These are phyloP conservation scores for Stephanodiscus minutulus DNA, from an alignment of 108 stramenopile species.

Conservation along the genomic window DNA sequence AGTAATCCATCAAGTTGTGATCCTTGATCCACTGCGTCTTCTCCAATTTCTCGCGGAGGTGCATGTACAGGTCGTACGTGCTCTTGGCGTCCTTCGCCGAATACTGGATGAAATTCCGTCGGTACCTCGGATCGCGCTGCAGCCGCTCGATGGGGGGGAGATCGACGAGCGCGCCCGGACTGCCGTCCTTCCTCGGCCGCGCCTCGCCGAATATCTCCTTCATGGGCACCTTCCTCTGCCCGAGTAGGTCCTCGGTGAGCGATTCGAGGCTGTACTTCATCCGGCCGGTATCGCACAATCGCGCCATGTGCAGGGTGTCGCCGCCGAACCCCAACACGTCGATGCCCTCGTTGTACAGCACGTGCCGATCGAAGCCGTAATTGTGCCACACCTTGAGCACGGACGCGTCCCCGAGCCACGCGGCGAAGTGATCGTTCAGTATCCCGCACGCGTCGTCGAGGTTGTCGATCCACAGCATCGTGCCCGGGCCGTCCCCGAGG, in stretches of 20 bases:
- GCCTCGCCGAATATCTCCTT: slow-evolving; percentile 92
- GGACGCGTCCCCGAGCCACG: slow-evolving; percentile 77
- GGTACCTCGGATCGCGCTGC: slow-evolving; percentile 74
- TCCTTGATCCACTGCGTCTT: slow-evolving; percentile 51
- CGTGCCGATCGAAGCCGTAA: slow-evolving; percentile 98
- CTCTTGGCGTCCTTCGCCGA: slow-evolving; percentile 80
- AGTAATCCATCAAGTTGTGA: slow-evolving; percentile 90
- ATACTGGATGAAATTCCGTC: slow-evolving; percentile 87
- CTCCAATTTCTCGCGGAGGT: slow-evolving; percentile 43
- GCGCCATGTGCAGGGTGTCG: slow-evolving; percentile 99
- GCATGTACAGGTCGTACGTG: slow-evolving; percentile 62
- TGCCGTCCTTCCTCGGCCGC: slow-evolving; percentile 87
- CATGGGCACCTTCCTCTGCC: slow-evolving; percentile 89
- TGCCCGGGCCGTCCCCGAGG: slow-evolving; percentile 74
- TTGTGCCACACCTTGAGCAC: slow-evolving; percentile 97
- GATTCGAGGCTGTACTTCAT: slow-evolving; percentile 86
- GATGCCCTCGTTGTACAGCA: slow-evolving; percentile 95
- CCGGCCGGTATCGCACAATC: slow-evolving; percentile 87
- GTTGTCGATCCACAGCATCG: slow-evolving; percentile 91
- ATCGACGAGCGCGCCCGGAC: slow-evolving; percentile 71
- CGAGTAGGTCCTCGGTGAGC: slow-evolving; percentile 72
- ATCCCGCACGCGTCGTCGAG: slow-evolving; percentile 83
- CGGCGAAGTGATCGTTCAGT: slow-evolving; percentile 80
- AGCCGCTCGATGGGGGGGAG: slow-evolving; percentile 87
- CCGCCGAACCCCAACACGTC: slow-evolving; percentile 86